Evolutionary conservation across 2,329 filamentous ascomycete genomes (phyloP).

Genomic region (Aureobasidium lini): DNA sequence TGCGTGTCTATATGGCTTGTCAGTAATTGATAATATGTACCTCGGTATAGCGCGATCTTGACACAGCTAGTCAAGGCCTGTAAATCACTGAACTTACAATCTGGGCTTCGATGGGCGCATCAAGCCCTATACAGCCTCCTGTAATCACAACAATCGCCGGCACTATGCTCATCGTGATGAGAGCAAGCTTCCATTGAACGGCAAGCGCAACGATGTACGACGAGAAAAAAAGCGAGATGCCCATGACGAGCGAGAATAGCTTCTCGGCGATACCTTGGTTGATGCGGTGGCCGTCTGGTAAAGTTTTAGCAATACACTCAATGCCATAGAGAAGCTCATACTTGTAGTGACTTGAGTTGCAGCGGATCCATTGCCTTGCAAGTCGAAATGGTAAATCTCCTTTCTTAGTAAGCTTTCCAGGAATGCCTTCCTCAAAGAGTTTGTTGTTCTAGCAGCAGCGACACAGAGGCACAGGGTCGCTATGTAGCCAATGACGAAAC

Average conservation of each 20-base stretch:
- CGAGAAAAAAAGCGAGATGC: conserved; percentile 57
- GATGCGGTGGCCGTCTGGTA: conserved; percentile 48
- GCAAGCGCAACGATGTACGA: conserved; percentile 63
- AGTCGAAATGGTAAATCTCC: conserved; percentile 59
- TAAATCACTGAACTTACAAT: not conserved
- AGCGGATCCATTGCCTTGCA: conserved; percentile 54
- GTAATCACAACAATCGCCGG: conserved; percentile 34
- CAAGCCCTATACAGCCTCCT: conserved; percentile 21
- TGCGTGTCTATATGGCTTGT: conserved; percentile 14
- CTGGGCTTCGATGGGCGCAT: conserved; percentile 24
- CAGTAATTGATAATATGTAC: not conserved
- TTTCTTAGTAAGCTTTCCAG: conserved; percentile 54
- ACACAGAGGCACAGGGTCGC: conserved; percentile 59
- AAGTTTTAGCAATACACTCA: not conserved
- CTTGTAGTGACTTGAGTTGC: conserved; percentile 58
- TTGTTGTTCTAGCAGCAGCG: conserved; percentile 55
- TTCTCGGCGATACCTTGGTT: conserved; percentile 66
- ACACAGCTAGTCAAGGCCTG: no score
- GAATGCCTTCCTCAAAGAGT: conserved; percentile 54
- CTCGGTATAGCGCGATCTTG: no score
- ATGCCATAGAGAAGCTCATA: not conserved
- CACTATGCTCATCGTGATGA: conserved; percentile 49
- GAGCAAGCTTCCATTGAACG: conserved; percentile 55
- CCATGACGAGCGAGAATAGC: conserved; percentile 58
- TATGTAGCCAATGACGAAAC: conserved; percentile 56